Evolutionary conservation across 345 rosid species (phyloP).

Genomic region (Eucalyptus shirleyi): DNA sequence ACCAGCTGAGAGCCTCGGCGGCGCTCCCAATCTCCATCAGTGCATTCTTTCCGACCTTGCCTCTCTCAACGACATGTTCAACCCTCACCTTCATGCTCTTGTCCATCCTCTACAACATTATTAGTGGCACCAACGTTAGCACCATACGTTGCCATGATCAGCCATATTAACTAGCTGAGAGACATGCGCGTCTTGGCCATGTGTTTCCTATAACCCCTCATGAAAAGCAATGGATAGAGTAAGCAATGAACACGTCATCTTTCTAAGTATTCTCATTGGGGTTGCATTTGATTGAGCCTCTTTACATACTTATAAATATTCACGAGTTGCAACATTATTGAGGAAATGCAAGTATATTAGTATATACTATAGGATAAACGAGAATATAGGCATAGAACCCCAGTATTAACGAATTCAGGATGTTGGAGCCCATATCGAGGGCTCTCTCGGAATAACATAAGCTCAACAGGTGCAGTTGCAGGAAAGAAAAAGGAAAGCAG

Average conservation of each 20-base stretch:
- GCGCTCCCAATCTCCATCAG: background rate
- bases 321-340: background rate
- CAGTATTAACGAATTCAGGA: background rate
- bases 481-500: background rate
- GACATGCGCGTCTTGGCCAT: background rate
- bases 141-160: background rate
- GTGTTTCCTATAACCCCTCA: background rate
- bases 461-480: background rate
- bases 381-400: no score
- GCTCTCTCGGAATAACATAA: background rate
- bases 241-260: background rate
- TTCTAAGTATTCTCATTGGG: background rate
- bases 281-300: background rate
- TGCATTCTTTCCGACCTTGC: slow-evolving; percentile 15
- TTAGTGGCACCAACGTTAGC: background rate
- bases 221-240: background rate
- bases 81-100: slow-evolving; percentile 38
- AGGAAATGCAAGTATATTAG: background rate
- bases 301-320: background rate
- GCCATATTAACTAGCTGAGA: background rate
- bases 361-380: no score
- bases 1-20: slow-evolving; percentile 1
- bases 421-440: background rate
- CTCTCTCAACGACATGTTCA: slow-evolving; percentile 25
- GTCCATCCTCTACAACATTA: slow-evolving; percentile 28